Evolutionary conservation across 768 basidiomycete genomes (phyloP).

Genomic region (Pleurotus giganteus): DNA sequence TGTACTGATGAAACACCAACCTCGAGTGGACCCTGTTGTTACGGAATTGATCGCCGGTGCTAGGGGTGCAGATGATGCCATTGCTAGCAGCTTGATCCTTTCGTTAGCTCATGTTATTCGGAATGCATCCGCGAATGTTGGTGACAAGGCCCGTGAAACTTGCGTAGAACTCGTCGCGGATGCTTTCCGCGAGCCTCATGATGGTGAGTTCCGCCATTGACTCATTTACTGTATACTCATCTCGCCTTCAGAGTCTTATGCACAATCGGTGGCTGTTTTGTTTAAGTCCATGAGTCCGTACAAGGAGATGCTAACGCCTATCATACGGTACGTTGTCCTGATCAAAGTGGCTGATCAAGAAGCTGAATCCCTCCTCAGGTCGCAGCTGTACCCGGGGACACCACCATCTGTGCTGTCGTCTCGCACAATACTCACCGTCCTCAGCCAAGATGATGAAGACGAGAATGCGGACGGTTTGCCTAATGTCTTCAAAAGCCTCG

Average conservation of each 20-base stretch:
- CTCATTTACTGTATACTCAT: neutral
- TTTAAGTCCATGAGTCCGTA: conserved; percentile 63
- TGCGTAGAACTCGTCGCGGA: conserved; percentile 77
- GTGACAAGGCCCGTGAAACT: conserved; percentile 68
- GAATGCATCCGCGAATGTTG: conserved; percentile 71
- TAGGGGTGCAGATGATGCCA: conserved; percentile 58
- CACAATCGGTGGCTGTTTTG: conserved; percentile 60
- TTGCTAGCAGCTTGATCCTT: conserved; percentile 72
- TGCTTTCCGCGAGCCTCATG: conserved; percentile 70
- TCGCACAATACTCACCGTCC: conserved; percentile 54
- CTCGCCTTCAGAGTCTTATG: conserved; percentile 59
- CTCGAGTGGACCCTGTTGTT: conserved; percentile 90
- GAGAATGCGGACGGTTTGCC: conserved; percentile 24
- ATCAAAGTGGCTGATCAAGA: conserved; percentile 8
- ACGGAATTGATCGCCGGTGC: conserved; percentile 76
- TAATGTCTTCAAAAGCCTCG: conserved; percentile 65
- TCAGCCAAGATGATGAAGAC: conserved; percentile 48
- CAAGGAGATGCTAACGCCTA: conserved; percentile 59
- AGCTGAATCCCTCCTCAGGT: conserved; percentile 29
- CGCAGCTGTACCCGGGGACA: conserved; percentile 66
- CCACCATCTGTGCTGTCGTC: conserved; percentile 63
- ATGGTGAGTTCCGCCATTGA: conserved; percentile 42
- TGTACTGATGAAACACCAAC: conserved; percentile 85
- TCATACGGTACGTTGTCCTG: conserved; percentile 60
- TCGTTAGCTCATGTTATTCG: conserved; percentile 76